Conservation (phyloP, 371 early-diverging fungal genomes). For the Circinella minor region DNA sequence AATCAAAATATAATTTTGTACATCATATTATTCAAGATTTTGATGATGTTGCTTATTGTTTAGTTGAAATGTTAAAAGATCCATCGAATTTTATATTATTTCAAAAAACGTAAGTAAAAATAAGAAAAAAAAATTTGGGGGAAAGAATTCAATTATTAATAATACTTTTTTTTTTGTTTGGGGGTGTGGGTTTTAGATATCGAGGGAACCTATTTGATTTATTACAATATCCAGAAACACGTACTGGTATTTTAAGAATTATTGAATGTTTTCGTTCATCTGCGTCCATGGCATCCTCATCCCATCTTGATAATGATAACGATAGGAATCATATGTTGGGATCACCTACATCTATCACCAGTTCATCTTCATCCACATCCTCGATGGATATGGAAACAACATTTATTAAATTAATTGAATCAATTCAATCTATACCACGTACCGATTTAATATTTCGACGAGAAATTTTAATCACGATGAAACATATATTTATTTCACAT, state of each 20-base stretch:
- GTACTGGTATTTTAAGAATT: conserved; percentile 54
- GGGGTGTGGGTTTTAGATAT: conserved; percentile 17
- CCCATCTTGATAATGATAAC: neutral
- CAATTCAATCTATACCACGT: conserved; percentile 60
- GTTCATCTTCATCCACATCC: neutral
- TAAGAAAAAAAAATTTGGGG: neutral
- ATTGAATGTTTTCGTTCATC: conserved; percentile 46
- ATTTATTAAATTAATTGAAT: conserved; percentile 66
- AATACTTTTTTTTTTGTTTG: too few species aligned
- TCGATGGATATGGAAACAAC: conserved; percentile 39
- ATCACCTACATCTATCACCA: conserved; percentile 7
- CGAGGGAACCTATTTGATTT: conserved; percentile 66
- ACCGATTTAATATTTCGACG: conserved; percentile 62
- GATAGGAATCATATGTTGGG: too few species aligned
- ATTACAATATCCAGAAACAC: conserved; percentile 56
- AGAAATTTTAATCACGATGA: conserved; percentile 59
- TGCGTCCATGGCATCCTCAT: neutral
- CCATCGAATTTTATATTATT: conserved; percentile 36
- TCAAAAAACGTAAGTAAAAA: conserved; percentile 38
- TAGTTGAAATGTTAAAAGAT: conserved; percentile 50
- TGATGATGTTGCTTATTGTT: conserved; percentile 55
- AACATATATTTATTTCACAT: conserved; percentile 53
- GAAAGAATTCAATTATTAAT: too few species aligned
- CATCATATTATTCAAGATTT: conserved; percentile 54
- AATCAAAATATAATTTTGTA: conserved; percentile 39